These are phyloP conservation scores for Leccinum uliginosum DNA, from an alignment of 768 basidiomycete genomes.

Conservation along the genomic window DNA sequence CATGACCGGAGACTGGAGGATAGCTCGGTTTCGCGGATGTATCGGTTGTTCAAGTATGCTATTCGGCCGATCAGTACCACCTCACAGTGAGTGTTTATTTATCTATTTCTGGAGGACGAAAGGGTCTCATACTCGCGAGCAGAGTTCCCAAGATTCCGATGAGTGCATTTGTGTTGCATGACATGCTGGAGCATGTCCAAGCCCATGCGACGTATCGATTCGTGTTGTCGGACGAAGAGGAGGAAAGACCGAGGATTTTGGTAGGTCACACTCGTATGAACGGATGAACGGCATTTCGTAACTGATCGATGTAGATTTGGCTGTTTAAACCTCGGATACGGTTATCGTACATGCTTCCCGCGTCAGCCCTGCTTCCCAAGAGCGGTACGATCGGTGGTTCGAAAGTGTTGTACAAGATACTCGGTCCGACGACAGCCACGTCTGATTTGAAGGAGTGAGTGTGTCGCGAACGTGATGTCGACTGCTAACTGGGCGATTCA, in stretches of 20 bases:
- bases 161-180: conserved; percentile 86
- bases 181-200: conserved; percentile 87
- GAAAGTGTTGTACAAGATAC: conserved; percentile 81
- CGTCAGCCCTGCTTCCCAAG: conserved; percentile 55
- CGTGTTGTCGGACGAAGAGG: conserved; percentile 82
- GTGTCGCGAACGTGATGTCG: background rate
- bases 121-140: background rate
- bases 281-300: background rate
- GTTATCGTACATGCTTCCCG: conserved; percentile 63
- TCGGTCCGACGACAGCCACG: conserved; percentile 53
- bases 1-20: conserved; percentile 43
- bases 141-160: conserved; percentile 51
- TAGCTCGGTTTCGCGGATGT: conserved; percentile 39
- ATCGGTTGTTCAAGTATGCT: conserved; percentile 80
- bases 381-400: conserved; percentile 62
- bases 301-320: conserved; percentile 63
- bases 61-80: conserved; percentile 63
- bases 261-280: conserved; percentile 39
- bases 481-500: conserved; percentile 1
- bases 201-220: conserved; percentile 95
- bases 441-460: conserved; percentile 28
- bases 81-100: conserved; percentile 52
- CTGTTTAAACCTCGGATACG: conserved; percentile 88
- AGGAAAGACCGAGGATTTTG: conserved; percentile 71
- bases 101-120: background rate